Evolutionary conservation across 768 basidiomycete species (phyloP).

Genomic region (Panaeolus cyanescens): DNA sequence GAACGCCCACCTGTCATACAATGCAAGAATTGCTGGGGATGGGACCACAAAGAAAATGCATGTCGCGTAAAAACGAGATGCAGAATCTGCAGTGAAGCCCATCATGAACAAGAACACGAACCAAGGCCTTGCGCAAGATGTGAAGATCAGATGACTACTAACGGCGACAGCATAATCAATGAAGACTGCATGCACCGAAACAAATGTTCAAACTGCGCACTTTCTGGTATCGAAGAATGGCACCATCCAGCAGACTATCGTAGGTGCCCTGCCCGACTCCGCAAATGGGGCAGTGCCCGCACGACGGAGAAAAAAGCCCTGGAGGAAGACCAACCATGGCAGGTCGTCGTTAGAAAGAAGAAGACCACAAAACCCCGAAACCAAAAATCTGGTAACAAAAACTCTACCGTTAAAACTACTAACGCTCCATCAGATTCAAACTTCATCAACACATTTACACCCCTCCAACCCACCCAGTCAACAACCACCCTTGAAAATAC

Average conservation of each 20-base stretch:
- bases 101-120: too few species aligned
- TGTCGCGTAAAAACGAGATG: too few species aligned
- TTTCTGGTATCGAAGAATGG: neutral
- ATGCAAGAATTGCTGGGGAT: conserved; percentile 17
- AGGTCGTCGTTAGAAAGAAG: conserved; percentile 5
- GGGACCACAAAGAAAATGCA: conserved; percentile 10
- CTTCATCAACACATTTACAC: too few species aligned
- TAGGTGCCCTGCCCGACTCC: conserved; percentile 9
- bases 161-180: too few species aligned
- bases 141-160: too few species aligned
- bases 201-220: conserved; percentile 9
- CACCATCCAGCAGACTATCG: conserved; percentile 8
- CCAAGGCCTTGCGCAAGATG: too few species aligned
- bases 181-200: too few species aligned
- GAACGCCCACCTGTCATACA: conserved; percentile 14
- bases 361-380: conserved; percentile 3
- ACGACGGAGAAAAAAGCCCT: conserved; percentile 6
- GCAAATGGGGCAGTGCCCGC: conserved; percentile 11
- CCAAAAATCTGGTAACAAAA: too few species aligned
- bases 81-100: too few species aligned
- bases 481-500: conserved; percentile 5
- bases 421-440: too few species aligned
- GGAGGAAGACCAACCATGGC: conserved; percentile 9
- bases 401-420: too few species aligned
- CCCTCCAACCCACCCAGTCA: neutral